Base-by-base conservation (phyloP, 225 moss, liverwort and hornwort genomes). In the Sphagnum contortum region DNA sequence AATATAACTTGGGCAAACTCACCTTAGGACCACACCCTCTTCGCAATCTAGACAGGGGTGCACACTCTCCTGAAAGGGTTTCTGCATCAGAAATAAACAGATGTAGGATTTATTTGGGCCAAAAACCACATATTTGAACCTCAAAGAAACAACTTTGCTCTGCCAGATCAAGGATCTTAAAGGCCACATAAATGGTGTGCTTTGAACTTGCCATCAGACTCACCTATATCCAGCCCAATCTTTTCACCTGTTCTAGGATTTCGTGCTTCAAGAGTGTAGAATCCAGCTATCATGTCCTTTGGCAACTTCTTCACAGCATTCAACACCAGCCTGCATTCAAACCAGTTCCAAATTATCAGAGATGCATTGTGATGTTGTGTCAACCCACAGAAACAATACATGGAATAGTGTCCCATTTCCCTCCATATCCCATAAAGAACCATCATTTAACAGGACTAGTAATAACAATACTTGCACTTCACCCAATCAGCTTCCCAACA, bases 271-370 rank as follows among this genome's bases (percentile, higher is more conserved):
- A 87, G 62, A 3, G 91, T 91, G 63, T 89, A 83, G 14, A 91
- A 91, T 44, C 91, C 91, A 44, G 79, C 84, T 44, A 91, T 84
- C 2, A 77, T 75, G n/a, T 89, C 88, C 69, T 76, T 60, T 0
- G 91, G 91, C 63, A 91, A 71, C 80, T 91, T 87, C 74, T 77
- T 87, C 48, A 88, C 91, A 48, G 87, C 88, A 72, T 91, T 89
- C 53, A 82, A 48, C 49, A 91, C 84, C 57, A 91, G 83, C 61
- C 88, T 86, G 48, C 29, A 29, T 29, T 29, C 29, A 29, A 29
- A 29, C 29, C 29, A 29, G 29, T 29, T 29, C 29, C 29, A 29
- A 29, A 29, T 29, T 29, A 29, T 29, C 29, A 29, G 29, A 29
- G 29, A 29, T 29, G 29, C 29, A 29, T 29, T 29, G 29, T 29